Evolutionary conservation across 225 moss, liverwort and hornwort genomes (phyloP).

Genomic region (Sphagnum contortum): DNA sequence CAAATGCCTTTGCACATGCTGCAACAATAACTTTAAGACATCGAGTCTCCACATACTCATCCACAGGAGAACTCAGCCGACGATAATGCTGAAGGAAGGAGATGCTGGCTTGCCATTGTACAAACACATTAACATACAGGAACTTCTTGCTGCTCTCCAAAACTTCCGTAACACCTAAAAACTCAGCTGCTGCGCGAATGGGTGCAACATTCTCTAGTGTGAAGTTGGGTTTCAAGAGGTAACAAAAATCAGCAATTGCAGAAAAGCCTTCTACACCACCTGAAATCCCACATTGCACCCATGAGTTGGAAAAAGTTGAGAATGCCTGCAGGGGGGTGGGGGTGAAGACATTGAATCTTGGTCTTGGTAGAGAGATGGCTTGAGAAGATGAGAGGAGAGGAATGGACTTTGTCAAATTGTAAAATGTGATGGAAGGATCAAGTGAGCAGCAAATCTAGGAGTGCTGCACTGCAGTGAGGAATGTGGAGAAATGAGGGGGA

Average conservation of each 20-base stretch:
- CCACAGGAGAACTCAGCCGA: slow-evolving; percentile 59
- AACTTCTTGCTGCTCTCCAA: slow-evolving; percentile 85
- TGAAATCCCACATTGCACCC: background rate
- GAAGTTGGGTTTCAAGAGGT: slow-evolving; percentile 68
- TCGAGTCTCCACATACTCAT: slow-evolving; percentile 83
- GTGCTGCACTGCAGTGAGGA: too few species aligned
- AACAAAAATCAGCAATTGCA: slow-evolving; percentile 79
- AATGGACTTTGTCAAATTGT: too few species aligned
- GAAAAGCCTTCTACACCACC: slow-evolving; percentile 71
- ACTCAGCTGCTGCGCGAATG: slow-evolving; percentile 68
- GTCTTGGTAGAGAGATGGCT: too few species aligned
- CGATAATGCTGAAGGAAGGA: slow-evolving; percentile 63
- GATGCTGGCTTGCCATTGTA: slow-evolving; percentile 73
- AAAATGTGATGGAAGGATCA: too few species aligned
- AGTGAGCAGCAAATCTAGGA: too few species aligned
- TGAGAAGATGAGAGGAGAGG: too few species aligned
- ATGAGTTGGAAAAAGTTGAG: too few species aligned
- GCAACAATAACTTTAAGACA: slow-evolving; percentile 82
- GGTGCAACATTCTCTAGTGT: slow-evolving; percentile 65
- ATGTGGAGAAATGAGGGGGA: too few species aligned
- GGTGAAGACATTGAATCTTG: too few species aligned
- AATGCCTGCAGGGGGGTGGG: too few species aligned
- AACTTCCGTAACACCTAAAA: slow-evolving; percentile 74
- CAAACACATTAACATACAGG: slow-evolving; percentile 67
- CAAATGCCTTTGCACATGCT: slow-evolving; percentile 72